Evolutionary conservation across 2,329 filamentous ascomycete species (phyloP).

Genomic region (Scedosporium apiospermum): DNA sequence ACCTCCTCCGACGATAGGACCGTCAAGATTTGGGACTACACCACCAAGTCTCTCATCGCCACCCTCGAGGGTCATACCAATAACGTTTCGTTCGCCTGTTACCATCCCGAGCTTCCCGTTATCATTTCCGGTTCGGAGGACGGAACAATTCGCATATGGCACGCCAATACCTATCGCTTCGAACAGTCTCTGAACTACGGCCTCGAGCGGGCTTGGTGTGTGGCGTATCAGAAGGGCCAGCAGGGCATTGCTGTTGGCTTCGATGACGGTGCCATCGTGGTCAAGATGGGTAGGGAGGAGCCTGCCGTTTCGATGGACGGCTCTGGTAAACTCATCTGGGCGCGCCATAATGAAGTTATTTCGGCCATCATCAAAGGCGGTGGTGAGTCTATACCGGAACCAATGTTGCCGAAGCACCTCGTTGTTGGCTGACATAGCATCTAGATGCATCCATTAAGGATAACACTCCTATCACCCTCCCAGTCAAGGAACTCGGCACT

Average conservation of each 20-base stretch:
- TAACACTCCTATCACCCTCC: conserved; percentile 73
- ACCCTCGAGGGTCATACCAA: conserved; percentile 95
- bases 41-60: conserved; percentile 92
- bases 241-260: conserved; percentile 94
- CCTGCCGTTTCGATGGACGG: conserved; percentile 96
- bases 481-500: conserved; percentile 88
- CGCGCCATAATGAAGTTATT: conserved; percentile 87
- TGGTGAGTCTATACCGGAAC: conserved; percentile 15
- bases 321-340: conserved; percentile 94
- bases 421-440: conserved; percentile 30
- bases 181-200: conserved; percentile 96
- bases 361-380: conserved; percentile 92
- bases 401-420: neutral
- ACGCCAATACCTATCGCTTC: conserved; percentile 92
- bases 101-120: conserved; percentile 91
- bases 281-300: conserved; percentile 95
- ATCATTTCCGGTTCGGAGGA: conserved; percentile 98
- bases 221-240: conserved; percentile 87
- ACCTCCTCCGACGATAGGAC: conserved; percentile 95
- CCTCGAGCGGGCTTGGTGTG: conserved; percentile 93
- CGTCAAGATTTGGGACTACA: conserved; percentile 99
- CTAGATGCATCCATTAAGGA: conserved; percentile 68
- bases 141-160: conserved; percentile 96
- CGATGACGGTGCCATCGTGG: conserved; percentile 93
- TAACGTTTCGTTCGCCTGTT: conserved; percentile 96